A percentile compares a stretch with the other conserved stretches of the same genome.
Evolutionary conservation across 176 grass and related monocot genomes (phyloP).

Genomic region (Echinochloa phyllopogon): DNA sequence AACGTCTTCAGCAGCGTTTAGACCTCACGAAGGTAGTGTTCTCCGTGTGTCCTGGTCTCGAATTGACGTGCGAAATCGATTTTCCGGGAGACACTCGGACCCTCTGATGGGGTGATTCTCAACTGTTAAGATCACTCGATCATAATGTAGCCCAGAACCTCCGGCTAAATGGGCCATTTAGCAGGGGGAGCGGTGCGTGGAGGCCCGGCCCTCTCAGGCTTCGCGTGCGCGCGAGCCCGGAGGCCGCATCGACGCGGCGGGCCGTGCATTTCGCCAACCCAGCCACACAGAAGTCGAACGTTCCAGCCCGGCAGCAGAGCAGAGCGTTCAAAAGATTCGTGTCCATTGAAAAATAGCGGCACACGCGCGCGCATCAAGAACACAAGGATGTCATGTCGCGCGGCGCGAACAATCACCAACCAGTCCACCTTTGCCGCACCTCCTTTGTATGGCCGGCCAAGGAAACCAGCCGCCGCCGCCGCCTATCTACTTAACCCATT

Average conservation of each 20-base stretch:
- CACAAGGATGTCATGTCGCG: conserved; percentile 32
- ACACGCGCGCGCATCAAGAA: conserved; percentile 35
- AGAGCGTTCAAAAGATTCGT: background rate
- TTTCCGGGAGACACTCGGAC: no score
- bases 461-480: background rate
- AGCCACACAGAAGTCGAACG: background rate
- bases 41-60: background rate
- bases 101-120: no score
- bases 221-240: background rate
- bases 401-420: conserved; percentile 34
- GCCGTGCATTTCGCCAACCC: background rate
- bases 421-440: conserved; percentile 48
- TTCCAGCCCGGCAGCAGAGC: no score
- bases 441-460: conserved; percentile 39
- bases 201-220: no score
- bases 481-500: conserved; percentile 23
- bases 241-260: no score
- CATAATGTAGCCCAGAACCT: background rate
- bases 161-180: background rate
- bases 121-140: no score
- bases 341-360: background rate
- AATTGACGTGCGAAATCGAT: no score
- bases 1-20: background rate
- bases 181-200: no score
- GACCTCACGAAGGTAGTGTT: background rate